Evolutionary conservation across 2,329 filamentous ascomycete species (phyloP).

Genomic region (Alternaria postmessia): DNA sequence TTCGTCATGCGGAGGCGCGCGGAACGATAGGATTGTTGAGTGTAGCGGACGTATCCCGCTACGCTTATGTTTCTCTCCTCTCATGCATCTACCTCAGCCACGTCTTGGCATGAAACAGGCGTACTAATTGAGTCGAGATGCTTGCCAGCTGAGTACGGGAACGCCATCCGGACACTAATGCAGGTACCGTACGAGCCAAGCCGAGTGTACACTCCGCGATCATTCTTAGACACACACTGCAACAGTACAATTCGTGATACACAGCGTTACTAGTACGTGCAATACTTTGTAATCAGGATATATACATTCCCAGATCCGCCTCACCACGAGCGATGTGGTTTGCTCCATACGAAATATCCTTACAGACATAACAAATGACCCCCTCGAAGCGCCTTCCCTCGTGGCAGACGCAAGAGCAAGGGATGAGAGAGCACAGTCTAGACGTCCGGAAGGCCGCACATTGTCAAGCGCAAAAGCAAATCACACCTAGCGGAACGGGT

Average conservation of each 20-base stretch:
- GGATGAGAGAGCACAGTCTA: background rate
- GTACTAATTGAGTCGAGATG: background rate
- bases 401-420: background rate
- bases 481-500: background rate
- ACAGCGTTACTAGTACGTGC: too few relatives aligned
- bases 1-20: background rate
- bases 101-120: background rate
- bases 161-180: background rate
- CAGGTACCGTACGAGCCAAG: background rate
- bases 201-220: background rate
- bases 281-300: too few relatives aligned
- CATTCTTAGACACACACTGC: background rate
- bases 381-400: background rate
- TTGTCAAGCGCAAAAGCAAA: background rate
- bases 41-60: background rate
- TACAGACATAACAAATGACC: background rate
- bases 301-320: too few relatives aligned
- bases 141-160: background rate
- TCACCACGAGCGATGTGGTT: background rate
- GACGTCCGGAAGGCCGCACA: background rate
- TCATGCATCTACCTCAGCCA: background rate
- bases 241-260: too few relatives aligned
- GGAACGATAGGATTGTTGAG: background rate
- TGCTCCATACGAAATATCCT: fast-evolving
- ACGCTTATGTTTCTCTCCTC: background rate